Evolutionary conservation across 345 rosid genomes (phyloP), one percentile per base, ranked within the genome.

Genomic region (Geranium rotundifolium): DNA sequence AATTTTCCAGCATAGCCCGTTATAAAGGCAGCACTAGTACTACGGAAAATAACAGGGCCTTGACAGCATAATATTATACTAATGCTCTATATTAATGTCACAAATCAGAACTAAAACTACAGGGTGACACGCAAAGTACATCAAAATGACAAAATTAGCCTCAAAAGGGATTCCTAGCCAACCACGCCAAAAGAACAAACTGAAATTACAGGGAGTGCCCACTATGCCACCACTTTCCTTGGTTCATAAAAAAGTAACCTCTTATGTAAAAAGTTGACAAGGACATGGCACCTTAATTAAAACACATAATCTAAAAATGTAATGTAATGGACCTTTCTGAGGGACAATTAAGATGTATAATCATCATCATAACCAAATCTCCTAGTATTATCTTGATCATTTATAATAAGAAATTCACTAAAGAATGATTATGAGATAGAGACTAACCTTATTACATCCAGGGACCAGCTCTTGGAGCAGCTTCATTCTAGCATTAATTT

Each of bases 361-460:
- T 59, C 34, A 41, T 62, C 30, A 52, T 30, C 1, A 7, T 56
- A 10, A 56, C 2, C 27, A 3, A 12, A 18, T 14, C 19, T 17
- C 20, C 27, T 23, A 23, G 1, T n/a, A 7, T n/a, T 56, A 56
- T n/a, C 18, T 56, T n/a, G n/a, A 17, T 56, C 58, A 56, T 13
- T 7, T 9, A 56, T 56, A 56, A 56, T 71, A 69, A 60, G 60
- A 58, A 67, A 55, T 74, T 56, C 71, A 23, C 27, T 23, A 23
- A 23, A 23, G 27, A 23, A 23, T 23, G 27, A 23, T 23, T 23
- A 23, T 23, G 27, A 23, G 27, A 23, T 23, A 23, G 27, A 23
- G 27, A 23, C 27, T 58, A 63, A 88, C 99, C 99, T 95, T 84
- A 50, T 62, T 79, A 79, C 88, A 84, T 17, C 88, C 88, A 1